Percentiles rank a stretch among this genome's conserved stretches.
Evolutionary conservation across 805 yeast species (phyloP).

Genomic region (Wickerhamomyces xylosicus): DNA sequence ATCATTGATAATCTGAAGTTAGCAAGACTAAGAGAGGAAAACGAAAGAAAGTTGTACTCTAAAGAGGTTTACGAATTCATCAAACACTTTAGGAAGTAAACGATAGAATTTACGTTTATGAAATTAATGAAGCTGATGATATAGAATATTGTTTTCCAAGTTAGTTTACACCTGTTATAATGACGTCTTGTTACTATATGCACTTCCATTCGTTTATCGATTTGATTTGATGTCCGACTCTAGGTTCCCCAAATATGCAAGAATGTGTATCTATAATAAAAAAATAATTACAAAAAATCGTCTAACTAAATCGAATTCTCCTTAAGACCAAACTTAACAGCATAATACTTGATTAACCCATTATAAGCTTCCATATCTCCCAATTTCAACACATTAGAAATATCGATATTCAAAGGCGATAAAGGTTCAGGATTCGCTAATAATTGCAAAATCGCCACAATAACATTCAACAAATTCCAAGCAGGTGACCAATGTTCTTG

Average conservation of each 20-base stretch:
- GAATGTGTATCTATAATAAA: no score
- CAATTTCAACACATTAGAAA: constrained; percentile 46
- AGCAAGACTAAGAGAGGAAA: constrained; percentile 13
- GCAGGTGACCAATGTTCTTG: constrained; percentile 64
- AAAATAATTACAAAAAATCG: constrained; percentile 2
- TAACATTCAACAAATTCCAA: constrained; percentile 47
- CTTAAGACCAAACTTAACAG: constrained; percentile 15
- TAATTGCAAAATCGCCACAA: constrained; percentile 47
- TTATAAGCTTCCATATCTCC: constrained; percentile 35
- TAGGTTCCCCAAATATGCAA: no score
- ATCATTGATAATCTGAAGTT: constrained; percentile 11
- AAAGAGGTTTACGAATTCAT: constrained; percentile 15
- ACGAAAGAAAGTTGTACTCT: constrained; percentile 12
- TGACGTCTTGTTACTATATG: neutral
- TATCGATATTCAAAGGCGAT: constrained; percentile 61
- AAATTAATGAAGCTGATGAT: constrained; percentile 4
- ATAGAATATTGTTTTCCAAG: neutral
- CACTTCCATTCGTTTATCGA: no score
- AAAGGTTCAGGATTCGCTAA: constrained; percentile 60
- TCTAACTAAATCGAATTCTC: neutral
- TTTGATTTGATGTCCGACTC: no score
- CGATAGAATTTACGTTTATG: no score
- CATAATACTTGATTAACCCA: constrained; percentile 31
- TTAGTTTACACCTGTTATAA: neutral
- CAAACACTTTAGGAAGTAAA: constrained; percentile 10